Percentiles rank a stretch among this genome's conserved stretches.
These are phyloP conservation scores for Capsicum rhomboideum DNA, from an alignment of 257 asterid genomes.

Conservation along the genomic window DNA sequence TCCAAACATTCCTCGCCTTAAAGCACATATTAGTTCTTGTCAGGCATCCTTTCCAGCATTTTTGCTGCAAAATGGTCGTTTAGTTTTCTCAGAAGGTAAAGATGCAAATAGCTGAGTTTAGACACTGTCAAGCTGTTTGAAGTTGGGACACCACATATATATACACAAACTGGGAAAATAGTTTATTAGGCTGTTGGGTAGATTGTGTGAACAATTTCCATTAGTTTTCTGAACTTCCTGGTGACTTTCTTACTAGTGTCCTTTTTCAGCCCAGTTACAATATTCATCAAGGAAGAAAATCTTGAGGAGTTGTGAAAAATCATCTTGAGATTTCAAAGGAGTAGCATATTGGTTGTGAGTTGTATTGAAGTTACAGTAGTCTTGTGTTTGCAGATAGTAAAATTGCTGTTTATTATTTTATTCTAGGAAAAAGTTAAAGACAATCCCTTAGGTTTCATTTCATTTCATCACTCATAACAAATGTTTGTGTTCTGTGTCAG, in stretches of 20 bases:
- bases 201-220: not conserved
- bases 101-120: not conserved
- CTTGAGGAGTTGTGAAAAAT: not conserved
- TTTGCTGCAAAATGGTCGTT: conserved; percentile 44
- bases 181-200: not conserved
- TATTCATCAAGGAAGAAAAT: not conserved
- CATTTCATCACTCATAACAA: not conserved
- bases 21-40: conserved; percentile 60
- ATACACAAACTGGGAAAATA: not conserved
- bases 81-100: conserved; percentile 26
- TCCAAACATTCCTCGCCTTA: conserved; percentile 76
- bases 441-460: too few species aligned
- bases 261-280: not conserved
- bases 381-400: not conserved
- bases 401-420: not conserved
- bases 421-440: too few species aligned
- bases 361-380: not conserved
- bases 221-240: not conserved
- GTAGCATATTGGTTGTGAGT: not conserved
- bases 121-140: not conserved
- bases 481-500: not conserved
- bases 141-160: not conserved
- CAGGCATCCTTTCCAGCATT: conserved; percentile 48
- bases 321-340: not conserved
- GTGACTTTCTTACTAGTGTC: not conserved